A percentile compares a stretch with the other conserved stretches of the same genome.
Conservation (phyloP, 305 asterid genomes). For the Salvia sclarea region DNA sequence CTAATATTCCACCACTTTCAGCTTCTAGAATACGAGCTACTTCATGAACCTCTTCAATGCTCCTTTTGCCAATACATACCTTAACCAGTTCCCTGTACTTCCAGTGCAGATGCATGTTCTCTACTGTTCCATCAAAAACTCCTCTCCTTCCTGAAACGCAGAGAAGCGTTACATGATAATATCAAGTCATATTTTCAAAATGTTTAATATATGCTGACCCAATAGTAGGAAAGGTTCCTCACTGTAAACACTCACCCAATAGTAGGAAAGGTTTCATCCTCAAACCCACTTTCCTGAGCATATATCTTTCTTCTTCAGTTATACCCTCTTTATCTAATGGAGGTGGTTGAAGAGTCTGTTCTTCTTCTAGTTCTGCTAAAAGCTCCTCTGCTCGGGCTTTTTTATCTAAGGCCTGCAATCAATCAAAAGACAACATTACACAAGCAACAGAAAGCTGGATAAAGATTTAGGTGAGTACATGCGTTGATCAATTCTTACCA, state of each 20-base stretch:
- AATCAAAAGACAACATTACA: slow-evolving; percentile 33
- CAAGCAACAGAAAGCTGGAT: slow-evolving; percentile 25
- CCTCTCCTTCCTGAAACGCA: slow-evolving; percentile 82
- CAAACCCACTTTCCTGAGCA: slow-evolving; percentile 95
- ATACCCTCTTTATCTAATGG: slow-evolving; percentile 87
- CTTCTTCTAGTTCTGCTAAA: slow-evolving; percentile 61
- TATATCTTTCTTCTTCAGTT: slow-evolving; percentile 91
- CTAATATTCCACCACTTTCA: slow-evolving; percentile 97
- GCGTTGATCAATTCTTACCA: slow-evolving; percentile 51
- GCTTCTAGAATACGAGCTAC: slow-evolving; percentile 78
- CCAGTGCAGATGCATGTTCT: slow-evolving; percentile 99
- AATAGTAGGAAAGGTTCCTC: slow-evolving; percentile 6
- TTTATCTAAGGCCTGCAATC: slow-evolving; percentile 76
- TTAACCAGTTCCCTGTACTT: slow-evolving; percentile 96
- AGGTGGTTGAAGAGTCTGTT: slow-evolving; percentile 54
- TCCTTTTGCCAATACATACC: slow-evolving; percentile 67
- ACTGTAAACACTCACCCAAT: slow-evolving; percentile 59
- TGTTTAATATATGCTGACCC: background rate
- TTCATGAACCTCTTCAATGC: slow-evolving; percentile 68
- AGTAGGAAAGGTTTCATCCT: slow-evolving; percentile 87
- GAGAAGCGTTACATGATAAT: slow-evolving; percentile 24
- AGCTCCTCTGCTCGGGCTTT: slow-evolving; percentile 78
- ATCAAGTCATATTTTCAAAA: slow-evolving; percentile 15
- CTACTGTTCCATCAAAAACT: slow-evolving; percentile 94
- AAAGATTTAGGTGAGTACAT: slow-evolving; percentile 25